phyloP scores from a whole-genome alignment of 73 alveolate genomes.

The Stentor roeselii region DNA sequence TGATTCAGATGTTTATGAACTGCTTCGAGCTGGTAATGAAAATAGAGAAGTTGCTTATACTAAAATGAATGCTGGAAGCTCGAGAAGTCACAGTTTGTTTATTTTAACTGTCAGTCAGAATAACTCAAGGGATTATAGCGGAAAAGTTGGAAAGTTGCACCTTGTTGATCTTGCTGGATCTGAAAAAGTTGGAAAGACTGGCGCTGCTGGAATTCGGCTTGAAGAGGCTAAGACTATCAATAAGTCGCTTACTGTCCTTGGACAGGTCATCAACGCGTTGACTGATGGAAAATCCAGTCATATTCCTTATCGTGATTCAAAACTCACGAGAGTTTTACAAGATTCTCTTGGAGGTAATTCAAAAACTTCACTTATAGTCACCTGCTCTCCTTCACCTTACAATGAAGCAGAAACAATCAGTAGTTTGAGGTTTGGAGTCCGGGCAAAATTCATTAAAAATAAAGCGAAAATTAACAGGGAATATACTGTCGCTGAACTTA shows the following conservation, averaged over 20 bases:
- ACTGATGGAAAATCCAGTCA: conserved; percentile 74
- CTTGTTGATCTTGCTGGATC: conserved; percentile 77
- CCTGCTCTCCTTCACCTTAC: conserved; percentile 74
- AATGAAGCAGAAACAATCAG: conserved; percentile 67
- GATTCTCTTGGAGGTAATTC: conserved; percentile 88
- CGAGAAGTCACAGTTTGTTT: conserved; percentile 58
- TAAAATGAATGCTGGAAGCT: conserved; percentile 60
- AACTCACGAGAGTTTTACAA: conserved; percentile 66
- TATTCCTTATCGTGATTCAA: conserved; percentile 72
- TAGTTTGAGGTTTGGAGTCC: conserved; percentile 66
- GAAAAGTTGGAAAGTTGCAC: conserved; percentile 57
- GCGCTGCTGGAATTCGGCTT: conserved; percentile 51
- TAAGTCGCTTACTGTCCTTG: conserved; percentile 66
- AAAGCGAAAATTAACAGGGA: conserved; percentile 73
- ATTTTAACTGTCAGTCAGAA: conserved; percentile 52
- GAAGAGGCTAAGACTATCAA: conserved; percentile 82
- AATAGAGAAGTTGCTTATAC: conserved; percentile 47
- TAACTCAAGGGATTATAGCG: conserved; percentile 40
- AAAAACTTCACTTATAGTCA: conserved; percentile 67
- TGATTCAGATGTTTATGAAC: conserved; percentile 33
- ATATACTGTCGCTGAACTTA: conserved; percentile 67
- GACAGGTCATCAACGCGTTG: conserved; percentile 71
- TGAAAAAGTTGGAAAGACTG: no score
- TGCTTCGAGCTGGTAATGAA: conserved; percentile 51
- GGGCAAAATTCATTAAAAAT: conserved; percentile 76